Conservation (phyloP, 257 asterid genomes). For the Jacaranda mimosifolia region DNA sequence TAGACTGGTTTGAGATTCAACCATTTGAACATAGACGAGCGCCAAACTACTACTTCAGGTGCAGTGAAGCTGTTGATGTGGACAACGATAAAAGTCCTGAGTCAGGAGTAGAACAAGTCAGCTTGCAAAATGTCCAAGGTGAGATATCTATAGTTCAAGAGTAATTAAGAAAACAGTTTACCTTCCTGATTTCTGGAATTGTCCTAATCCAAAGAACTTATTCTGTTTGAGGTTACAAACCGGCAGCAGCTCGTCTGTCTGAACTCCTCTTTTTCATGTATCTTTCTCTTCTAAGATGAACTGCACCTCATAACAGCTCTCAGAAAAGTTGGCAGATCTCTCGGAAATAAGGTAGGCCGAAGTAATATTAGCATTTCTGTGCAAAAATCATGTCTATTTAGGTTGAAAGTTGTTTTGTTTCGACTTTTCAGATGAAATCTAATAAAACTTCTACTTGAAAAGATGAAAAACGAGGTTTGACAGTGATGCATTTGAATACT, state of each 20-base stretch:
- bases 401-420: neutral
- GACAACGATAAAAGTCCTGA: neutral
- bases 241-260: neutral
- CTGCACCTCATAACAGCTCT: conserved; percentile 35
- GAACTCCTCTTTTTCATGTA: neutral
- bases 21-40: too few species aligned
- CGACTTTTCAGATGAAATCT: conserved; percentile 35
- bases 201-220: too few species aligned
- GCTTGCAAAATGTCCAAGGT: conserved; percentile 17
- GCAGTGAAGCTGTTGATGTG: conserved; percentile 6
- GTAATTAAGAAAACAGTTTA: too few species aligned
- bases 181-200: too few species aligned
- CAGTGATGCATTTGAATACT: neutral
- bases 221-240: too few species aligned
- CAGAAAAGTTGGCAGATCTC: conserved; percentile 32
- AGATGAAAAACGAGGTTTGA: conserved; percentile 43
- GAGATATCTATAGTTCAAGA: too few species aligned
- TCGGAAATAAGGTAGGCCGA: conserved; percentile 43
- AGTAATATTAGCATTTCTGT: neutral
- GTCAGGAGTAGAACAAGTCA: neutral
- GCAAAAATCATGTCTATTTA: neutral
- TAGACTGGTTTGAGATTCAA: too few species aligned
- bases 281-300: neutral
- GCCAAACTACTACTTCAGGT: neutral
- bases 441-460: conserved; percentile 31